A percentile compares a stretch with the other conserved stretches of the same genome.
These are phyloP conservation scores for Mucor saturninus DNA, from an alignment of 371 early-diverging fungal genomes.

Conservation along the genomic window DNA sequence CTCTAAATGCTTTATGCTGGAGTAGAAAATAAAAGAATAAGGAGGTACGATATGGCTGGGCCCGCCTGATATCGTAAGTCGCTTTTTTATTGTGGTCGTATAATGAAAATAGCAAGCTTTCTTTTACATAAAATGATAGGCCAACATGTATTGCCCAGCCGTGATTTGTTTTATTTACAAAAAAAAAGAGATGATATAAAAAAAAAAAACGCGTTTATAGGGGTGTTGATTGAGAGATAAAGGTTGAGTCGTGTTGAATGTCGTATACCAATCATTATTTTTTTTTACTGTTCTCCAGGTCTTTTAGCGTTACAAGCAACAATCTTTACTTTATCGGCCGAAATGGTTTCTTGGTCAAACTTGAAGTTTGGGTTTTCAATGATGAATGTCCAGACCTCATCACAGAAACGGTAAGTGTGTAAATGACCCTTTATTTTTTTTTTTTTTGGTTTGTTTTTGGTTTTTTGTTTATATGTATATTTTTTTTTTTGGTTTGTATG, in stretches of 20 bases:
- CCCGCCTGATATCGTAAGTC: too few species aligned
- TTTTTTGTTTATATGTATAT: too few species aligned
- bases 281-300: slow-evolving; percentile 64
- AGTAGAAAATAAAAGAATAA: too few species aligned
- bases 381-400: slow-evolving; percentile 97
- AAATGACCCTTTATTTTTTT: slow-evolving; percentile 69
- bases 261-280: not conserved
- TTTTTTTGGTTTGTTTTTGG: too few species aligned
- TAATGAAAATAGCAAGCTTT: too few species aligned
- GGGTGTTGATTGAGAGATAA: not conserved
- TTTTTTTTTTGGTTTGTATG: too few species aligned
- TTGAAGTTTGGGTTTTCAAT: slow-evolving; percentile 85
- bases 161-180: not conserved
- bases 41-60: too few species aligned
- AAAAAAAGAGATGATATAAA: not conserved
- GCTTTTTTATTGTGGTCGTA: too few species aligned
- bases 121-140: too few species aligned
- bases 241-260: not conserved
- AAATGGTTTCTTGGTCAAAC: slow-evolving; percentile 81
- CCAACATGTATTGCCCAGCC: too few species aligned
- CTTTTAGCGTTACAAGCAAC: slow-evolving; percentile 85
- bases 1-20: too few species aligned
- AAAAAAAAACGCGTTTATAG: not conserved
- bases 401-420: slow-evolving; percentile 90
- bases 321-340: slow-evolving; percentile 90